Percentiles rank a stretch among this genome's conserved stretches.
These are phyloP conservation scores for Hypoxylon intermedium DNA, from an alignment of 495 filamentous ascomycete species.

Conservation along the genomic window DNA sequence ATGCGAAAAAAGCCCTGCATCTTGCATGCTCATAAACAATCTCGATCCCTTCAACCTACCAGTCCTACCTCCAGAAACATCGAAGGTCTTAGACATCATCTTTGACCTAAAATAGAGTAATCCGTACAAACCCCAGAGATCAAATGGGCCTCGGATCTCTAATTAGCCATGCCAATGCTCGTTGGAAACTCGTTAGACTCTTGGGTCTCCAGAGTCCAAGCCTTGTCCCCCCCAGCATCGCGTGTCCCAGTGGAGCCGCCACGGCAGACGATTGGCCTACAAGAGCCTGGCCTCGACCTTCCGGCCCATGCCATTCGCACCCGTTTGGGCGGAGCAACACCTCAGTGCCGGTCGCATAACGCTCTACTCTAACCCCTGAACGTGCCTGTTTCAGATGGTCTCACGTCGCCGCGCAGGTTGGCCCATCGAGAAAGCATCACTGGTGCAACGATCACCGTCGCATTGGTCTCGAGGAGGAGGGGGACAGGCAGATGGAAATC, in stretches of 20 bases:
- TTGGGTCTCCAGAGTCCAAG: conserved; percentile 7
- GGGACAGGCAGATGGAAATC: neutral
- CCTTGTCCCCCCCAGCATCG: no score
- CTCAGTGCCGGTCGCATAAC: conserved; percentile 6
- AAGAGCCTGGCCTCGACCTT: conserved; percentile 9
- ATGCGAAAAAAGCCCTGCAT: neutral
- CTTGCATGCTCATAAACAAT: neutral
- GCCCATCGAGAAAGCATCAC: conserved; percentile 30
- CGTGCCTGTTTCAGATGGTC: conserved; percentile 40
- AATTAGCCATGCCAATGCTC: neutral
- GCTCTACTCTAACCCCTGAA: conserved; percentile 22
- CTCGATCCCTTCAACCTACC: no score
- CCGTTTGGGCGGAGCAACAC: no score
- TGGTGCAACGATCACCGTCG: neutral
- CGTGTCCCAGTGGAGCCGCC: conserved; percentile 11
- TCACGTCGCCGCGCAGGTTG: conserved; percentile 30
- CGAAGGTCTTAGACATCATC: neutral
- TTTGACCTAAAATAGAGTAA: conserved; percentile 13
- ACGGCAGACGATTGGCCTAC: conserved; percentile 35
- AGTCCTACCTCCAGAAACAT: neutral
- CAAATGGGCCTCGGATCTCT: conserved; percentile 10
- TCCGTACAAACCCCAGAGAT: conserved; percentile 4
- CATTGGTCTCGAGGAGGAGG: no score
- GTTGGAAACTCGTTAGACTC: conserved; percentile 15
- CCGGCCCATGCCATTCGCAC: no score